Base-by-base conservation (phyloP, 495 filamentous ascomycete genomes). In the Hypoxylon trugodes region DNA sequence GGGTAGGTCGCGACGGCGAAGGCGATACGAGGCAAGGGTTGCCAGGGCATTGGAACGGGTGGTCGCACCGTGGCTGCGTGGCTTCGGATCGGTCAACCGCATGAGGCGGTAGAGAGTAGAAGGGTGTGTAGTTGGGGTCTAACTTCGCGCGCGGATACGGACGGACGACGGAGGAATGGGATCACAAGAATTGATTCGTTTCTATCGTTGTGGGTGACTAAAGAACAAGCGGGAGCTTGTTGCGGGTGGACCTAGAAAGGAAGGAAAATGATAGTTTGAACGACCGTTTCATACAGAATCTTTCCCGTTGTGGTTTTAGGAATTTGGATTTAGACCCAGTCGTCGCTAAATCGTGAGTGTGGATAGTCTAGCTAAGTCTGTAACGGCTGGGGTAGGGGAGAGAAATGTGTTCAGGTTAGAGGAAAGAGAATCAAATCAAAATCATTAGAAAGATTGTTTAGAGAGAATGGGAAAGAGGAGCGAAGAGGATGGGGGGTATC, bases 1-100 rank as follows among this genome's bases (percentile, higher is more conserved):
- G 95, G 95, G 73, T 93, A 94, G 60, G 87, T 90, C 73, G 93
- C 94, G 73, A 98, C 90, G 61, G 94, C 96, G 79, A 97, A 98
- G 68, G 93, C 95, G 80, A 98, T 97, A 68, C 91, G 92, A 76
- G 93, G 92, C 74, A 98, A 85, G 59, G 95, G 93, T 83, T 88
- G 86, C 95, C 95, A 98, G 84, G 93, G 91, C 93, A 97, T 97
- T 74, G 72, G 61, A 48, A 46, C 65, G 63, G 65, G 61, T 60
- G 46, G 68, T 73, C 54, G 68, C 70, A 69, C 70, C 48, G 57
- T 64, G 56, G 58, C 68, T 69, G 65, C 64, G 57, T 64, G 56
- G 58, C 68, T 69, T 61, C 64, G 53, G 56, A 48, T 68, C 65
- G 70, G 70, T 70, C 68, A 70, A 66, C 68, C 70, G 70, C 70